Percentiles rank a stretch among this genome's conserved stretches.
Evolutionary conservation across 1,284 basidiomycete genomes (phyloP).

Genomic region (Kalmanozyma brasiliensis): DNA sequence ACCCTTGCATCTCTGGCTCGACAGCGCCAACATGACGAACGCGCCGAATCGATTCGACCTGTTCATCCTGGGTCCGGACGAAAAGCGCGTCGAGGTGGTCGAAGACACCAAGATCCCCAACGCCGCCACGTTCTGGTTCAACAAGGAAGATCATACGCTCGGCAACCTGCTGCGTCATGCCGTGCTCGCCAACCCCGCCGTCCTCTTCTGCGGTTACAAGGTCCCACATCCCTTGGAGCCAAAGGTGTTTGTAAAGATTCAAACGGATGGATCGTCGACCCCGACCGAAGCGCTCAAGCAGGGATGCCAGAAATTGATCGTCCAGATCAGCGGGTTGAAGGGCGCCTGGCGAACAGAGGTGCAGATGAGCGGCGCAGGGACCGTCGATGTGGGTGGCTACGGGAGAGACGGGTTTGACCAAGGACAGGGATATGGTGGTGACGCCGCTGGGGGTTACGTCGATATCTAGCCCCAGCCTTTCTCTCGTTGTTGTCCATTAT

Average conservation of each 20-base stretch:
- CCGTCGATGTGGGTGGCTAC: conserved; percentile 38
- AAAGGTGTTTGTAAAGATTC: conserved; percentile 91
- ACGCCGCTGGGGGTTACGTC: conserved; percentile 45
- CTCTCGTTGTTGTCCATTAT: background rate
- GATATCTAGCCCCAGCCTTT: conserved; percentile 41
- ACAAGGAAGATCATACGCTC: conserved; percentile 97
- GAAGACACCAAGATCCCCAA: conserved; percentile 98
- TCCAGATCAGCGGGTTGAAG: conserved; percentile 73
- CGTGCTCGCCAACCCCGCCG: conserved; percentile 62
- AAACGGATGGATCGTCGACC: conserved; percentile 88
- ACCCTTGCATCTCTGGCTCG: background rate
- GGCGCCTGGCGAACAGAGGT: conserved; percentile 71
- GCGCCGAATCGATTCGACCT: conserved; percentile 91
- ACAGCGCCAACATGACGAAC: conserved; percentile 72
- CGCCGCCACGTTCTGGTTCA: conserved; percentile 89
- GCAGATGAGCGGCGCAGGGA: conserved; percentile 61
- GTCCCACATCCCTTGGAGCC: conserved; percentile 96
- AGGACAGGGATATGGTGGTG: conserved; percentile 30
- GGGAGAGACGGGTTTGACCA: conserved; percentile 34
- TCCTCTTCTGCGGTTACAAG: conserved; percentile 94
- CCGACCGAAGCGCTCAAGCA: conserved; percentile 85
- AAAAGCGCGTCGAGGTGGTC: conserved; percentile 87
- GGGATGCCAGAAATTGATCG: conserved; percentile 85
- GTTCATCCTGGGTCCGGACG: conserved; percentile 89
- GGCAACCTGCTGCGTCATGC: conserved; percentile 90